Conservation (phyloP, 805 yeast genomes). For the Tetrapisispora fleetii region DNA sequence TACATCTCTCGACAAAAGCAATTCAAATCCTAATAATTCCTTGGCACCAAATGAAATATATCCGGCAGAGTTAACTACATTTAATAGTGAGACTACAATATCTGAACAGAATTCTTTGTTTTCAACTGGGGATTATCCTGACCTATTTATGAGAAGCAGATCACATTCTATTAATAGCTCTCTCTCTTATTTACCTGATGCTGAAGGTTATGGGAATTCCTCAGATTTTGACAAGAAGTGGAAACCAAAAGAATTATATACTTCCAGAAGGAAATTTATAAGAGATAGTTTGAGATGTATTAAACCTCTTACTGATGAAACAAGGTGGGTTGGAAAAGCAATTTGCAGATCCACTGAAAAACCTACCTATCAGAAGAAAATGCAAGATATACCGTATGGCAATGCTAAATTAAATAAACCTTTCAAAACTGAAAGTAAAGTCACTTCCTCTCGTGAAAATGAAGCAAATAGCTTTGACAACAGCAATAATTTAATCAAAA, state of each 20-base stretch:
- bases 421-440: neutral
- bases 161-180: slow-evolving; percentile 20
- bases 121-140: neutral
- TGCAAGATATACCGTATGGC: slow-evolving; percentile 13
- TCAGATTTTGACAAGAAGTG: slow-evolving; percentile 32
- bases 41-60: neutral
- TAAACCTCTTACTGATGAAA: slow-evolving; percentile 41
- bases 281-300: slow-evolving; percentile 50
- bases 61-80: neutral
- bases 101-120: neutral
- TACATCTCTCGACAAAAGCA: neutral
- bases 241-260: slow-evolving; percentile 36
- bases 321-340: slow-evolving; percentile 43
- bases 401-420: neutral
- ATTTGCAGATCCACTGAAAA: slow-evolving; percentile 28
- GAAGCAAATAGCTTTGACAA: neutral
- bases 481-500: neutral
- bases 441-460: neutral
- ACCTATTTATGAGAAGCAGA: slow-evolving; percentile 4
- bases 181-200: slow-evolving; percentile 11
- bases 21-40: neutral
- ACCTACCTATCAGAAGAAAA: slow-evolving; percentile 19
- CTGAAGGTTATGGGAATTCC: slow-evolving; percentile 5
- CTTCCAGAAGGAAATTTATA: slow-evolving; percentile 33
- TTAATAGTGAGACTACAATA: neutral